phyloP scores from a whole-genome alignment of 805 yeast genomes.

The Candida railenensis region DNA sequence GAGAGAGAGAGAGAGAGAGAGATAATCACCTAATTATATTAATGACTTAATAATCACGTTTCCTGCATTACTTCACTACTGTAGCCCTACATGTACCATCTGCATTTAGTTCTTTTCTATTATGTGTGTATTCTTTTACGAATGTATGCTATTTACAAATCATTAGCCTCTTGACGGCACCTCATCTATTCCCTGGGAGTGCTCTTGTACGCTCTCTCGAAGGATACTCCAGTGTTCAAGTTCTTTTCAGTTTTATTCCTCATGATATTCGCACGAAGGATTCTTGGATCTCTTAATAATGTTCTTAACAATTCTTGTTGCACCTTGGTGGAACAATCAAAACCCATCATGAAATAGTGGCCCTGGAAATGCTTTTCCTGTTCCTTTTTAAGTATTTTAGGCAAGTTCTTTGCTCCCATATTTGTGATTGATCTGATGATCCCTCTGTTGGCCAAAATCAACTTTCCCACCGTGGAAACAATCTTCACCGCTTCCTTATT shows the following conservation, averaged over 20 bases:
- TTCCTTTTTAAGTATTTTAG: slow-evolving; percentile 78
- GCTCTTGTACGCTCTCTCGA: slow-evolving; percentile 38
- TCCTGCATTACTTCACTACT: background rate
- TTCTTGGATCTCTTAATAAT: slow-evolving; percentile 84
- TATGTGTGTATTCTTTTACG: background rate
- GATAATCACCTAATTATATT: background rate
- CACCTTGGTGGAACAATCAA: slow-evolving; percentile 83
- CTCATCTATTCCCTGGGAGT: slow-evolving; percentile 1
- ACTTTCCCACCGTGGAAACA: slow-evolving; percentile 71
- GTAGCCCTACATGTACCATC: too few species aligned
- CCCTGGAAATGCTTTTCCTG: slow-evolving; percentile 92
- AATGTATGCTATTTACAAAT: slow-evolving; percentile 2
- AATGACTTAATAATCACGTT: background rate
- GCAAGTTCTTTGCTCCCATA: slow-evolving; percentile 75
- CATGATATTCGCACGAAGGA: slow-evolving; percentile 73
- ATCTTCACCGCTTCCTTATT: slow-evolving; percentile 42
- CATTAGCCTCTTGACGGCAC: too few species aligned
- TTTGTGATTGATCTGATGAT: slow-evolving; percentile 83
- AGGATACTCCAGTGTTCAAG: slow-evolving; percentile 57
- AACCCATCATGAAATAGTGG: slow-evolving; percentile 79
- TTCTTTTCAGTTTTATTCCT: slow-evolving; percentile 55
- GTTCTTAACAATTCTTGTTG: slow-evolving; percentile 83
- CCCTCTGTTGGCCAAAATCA: slow-evolving; percentile 87
- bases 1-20: background rate
- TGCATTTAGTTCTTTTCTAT: background rate